Evolutionary conservation across 495 filamentous ascomycete genomes (phyloP).

Genomic region (Friedmanniomyces simplex): DNA sequence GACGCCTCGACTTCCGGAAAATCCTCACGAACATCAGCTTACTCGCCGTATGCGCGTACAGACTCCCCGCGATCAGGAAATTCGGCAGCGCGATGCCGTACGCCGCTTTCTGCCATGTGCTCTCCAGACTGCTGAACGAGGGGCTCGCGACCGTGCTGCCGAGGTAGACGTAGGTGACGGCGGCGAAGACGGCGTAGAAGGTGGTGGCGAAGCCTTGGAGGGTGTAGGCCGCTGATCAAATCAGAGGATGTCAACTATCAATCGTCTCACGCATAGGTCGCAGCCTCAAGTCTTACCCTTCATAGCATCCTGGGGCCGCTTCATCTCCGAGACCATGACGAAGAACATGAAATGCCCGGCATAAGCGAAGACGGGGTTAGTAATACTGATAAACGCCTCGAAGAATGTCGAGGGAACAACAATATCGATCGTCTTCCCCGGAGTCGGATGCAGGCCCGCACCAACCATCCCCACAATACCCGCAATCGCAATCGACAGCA

Average conservation of each 20-base stretch:
- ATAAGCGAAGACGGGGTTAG: constrained; percentile 38
- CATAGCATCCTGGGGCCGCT: constrained; percentile 45
- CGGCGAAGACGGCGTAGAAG: constrained; percentile 45
- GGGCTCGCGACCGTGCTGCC: constrained; percentile 41
- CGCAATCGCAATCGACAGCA: constrained; percentile 31
- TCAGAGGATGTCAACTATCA: too few relatives aligned
- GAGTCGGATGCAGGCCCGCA: constrained; percentile 30
- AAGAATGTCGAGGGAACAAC: constrained; percentile 27
- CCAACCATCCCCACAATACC: constrained; percentile 37
- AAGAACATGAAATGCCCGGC: constrained; percentile 44
- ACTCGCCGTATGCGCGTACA: constrained; percentile 44
- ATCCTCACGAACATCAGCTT: constrained; percentile 43
- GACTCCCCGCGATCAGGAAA: constrained; percentile 40
- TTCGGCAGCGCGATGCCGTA: constrained; percentile 40
- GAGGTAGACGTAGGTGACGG: constrained; percentile 42
- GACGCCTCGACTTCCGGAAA: constrained; percentile 37
- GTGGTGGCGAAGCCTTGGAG: constrained; percentile 37
- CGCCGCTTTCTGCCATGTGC: constrained; percentile 39
- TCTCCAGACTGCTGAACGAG: constrained; percentile 41
- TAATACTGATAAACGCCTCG: constrained; percentile 32
- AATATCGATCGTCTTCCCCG: constrained; percentile 17
- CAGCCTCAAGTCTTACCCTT: constrained; percentile 20
- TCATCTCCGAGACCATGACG: constrained; percentile 45
- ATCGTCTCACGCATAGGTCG: too few relatives aligned
- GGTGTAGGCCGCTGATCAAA: constrained; percentile 38